Evolutionary conservation across 345 rosid species (phyloP).

Genomic region (Arabis hirsuta): DNA sequence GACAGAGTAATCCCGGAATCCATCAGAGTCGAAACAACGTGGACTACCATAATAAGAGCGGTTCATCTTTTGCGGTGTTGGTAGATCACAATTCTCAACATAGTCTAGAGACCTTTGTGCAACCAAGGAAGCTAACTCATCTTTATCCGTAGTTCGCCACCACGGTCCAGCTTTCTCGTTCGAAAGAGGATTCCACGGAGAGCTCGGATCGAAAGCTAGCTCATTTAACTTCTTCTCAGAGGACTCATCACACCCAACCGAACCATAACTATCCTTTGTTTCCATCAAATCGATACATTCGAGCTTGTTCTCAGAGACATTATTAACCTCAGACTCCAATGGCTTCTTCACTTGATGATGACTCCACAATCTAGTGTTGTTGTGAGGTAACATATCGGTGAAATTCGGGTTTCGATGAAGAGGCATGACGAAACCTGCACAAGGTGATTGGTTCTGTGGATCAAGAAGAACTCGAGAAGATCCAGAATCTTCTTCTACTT

Average conservation of each 20-base stretch:
- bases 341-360: slow-evolving; percentile 55
- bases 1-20: slow-evolving; percentile 43
- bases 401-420: slow-evolving; percentile 54
- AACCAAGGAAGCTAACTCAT: slow-evolving; percentile 83
- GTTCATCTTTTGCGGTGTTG: slow-evolving; percentile 71
- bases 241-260: slow-evolving; percentile 43
- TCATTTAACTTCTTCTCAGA: slow-evolving; percentile 48
- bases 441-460: slow-evolving; percentile 48
- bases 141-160: slow-evolving; percentile 84
- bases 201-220: slow-evolving; percentile 50
- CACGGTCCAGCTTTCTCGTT: slow-evolving; percentile 72
- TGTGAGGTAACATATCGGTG: slow-evolving; percentile 55
- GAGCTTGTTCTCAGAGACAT: not conserved
- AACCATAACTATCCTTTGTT: slow-evolving; percentile 48
- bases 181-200: slow-evolving; percentile 62
- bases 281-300: slow-evolving; percentile 52
- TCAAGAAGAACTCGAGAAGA: slow-evolving; percentile 53
- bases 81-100: slow-evolving; percentile 87
- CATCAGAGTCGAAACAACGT: slow-evolving; percentile 44
- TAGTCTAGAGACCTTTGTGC: slow-evolving; percentile 75
- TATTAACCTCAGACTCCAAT: slow-evolving; percentile 58
- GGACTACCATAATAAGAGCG: slow-evolving; percentile 45
- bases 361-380: slow-evolving; percentile 72
- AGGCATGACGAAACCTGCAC: slow-evolving; percentile 62
- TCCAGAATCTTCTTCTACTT: slow-evolving; percentile 61